Evolutionary conservation across 176 grass and related monocot genomes (phyloP).

Genomic region (Typha latifolia): DNA sequence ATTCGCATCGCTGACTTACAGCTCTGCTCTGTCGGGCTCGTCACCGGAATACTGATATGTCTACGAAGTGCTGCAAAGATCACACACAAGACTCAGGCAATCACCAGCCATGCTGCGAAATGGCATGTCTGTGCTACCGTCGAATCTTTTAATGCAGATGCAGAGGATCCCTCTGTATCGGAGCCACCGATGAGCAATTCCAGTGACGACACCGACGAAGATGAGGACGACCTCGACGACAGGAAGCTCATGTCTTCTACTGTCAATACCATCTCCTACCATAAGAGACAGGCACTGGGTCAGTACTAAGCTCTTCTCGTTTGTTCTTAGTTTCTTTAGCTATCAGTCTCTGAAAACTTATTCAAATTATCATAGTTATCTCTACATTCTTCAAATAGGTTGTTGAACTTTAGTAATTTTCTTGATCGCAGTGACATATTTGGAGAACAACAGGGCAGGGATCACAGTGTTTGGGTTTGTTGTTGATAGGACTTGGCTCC

Average conservation of each 20-base stretch:
- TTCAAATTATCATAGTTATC: too few relatives aligned
- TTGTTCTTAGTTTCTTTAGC: too few relatives aligned
- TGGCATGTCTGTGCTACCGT: conserved; percentile 87
- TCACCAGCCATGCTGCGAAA: conserved; percentile 69
- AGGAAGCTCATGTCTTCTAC: conserved; percentile 26
- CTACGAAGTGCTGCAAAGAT: conserved; percentile 85
- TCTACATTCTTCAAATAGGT: too few relatives aligned
- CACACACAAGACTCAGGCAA: conserved; percentile 84
- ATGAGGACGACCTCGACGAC: conserved; percentile 37
- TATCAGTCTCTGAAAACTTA: too few relatives aligned
- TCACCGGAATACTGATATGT: conserved; percentile 64
- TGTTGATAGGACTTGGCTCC: conserved; percentile 81
- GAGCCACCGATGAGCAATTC: too few relatives aligned
- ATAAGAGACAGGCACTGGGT: conserved; percentile 91
- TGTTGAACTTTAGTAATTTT: too few relatives aligned
- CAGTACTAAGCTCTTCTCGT: too few relatives aligned
- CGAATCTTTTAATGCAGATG: conserved; percentile 26
- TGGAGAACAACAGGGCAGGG: conserved; percentile 84
- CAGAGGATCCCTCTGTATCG: not conserved
- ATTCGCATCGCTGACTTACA: conserved; percentile 5
- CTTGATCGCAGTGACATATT: conserved; percentile 71
- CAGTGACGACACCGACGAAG: not conserved
- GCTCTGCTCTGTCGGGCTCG: conserved; percentile 69
- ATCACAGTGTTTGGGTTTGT: conserved; percentile 82
- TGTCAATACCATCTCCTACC: conserved; percentile 49